A percentile compares a stretch with the other conserved stretches of the same genome.
These are phyloP conservation scores for Ceratobasidium sp. DNA, from an alignment of 1,284 basidiomycete species.

Conservation along the genomic window DNA sequence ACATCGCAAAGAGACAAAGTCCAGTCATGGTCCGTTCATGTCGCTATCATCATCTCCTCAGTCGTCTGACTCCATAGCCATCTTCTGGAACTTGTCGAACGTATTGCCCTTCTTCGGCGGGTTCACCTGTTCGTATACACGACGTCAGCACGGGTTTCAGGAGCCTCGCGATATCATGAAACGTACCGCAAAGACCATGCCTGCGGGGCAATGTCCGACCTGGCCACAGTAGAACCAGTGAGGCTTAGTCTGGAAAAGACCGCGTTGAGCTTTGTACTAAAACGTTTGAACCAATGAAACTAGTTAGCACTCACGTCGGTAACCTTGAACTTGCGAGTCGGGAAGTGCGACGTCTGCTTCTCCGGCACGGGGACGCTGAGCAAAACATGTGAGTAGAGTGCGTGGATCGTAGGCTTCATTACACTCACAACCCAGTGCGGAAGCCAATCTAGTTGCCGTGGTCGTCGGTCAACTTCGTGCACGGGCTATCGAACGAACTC, in stretches of 20 bases:
- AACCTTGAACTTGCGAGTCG: constrained; percentile 16
- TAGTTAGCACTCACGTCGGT: background rate
- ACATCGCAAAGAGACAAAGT: background rate
- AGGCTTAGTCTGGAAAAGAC: background rate
- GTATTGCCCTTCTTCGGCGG: constrained; percentile 24
- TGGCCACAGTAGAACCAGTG: constrained; percentile 44
- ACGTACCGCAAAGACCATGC: constrained; percentile 43
- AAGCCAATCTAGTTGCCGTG: constrained; percentile 1
- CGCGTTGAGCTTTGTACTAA: background rate
- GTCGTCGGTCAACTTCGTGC: background rate
- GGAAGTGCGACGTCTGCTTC: constrained; percentile 5
- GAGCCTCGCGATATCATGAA: background rate
- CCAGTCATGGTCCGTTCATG: background rate
- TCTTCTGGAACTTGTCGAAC: constrained; percentile 18
- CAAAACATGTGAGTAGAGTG: background rate
- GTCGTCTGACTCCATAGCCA: background rate
- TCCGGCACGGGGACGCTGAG: constrained; percentile 23
- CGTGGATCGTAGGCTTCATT: background rate
- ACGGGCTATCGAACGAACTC: constrained; percentile 30
- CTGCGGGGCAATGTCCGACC: constrained; percentile 9
- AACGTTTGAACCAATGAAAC: background rate
- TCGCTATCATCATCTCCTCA: background rate
- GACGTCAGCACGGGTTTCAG: background rate
- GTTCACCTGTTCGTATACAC: background rate
- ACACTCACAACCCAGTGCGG: constrained; percentile 35